Evolutionary conservation across 106 monocot genomes (phyloP), one percentile per base, ranked within the genome.

Genomic region (Allium sativum): DNA sequence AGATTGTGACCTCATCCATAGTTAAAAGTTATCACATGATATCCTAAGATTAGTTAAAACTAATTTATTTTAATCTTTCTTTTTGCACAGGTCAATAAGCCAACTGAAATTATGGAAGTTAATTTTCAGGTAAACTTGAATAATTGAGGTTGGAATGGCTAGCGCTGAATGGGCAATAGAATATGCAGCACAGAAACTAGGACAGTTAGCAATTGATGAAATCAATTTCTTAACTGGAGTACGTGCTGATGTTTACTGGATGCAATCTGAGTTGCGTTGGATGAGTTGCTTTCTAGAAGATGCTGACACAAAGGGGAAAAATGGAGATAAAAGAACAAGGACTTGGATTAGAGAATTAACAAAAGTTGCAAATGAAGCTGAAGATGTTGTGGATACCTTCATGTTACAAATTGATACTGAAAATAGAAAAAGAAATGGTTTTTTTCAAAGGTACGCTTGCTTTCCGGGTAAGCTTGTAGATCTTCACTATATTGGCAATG

Each of bases 261-360:
- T 62, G 2, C 41, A 42, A 21, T 21, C 21, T 4, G 53, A 70
- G 42, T 17, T 70, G 16, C 10, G 71, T 18, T 12, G 40, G 44
- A 63, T 71, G 71, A 15, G 53, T 14, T 42, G 53, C 53, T 62
- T 71, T 43, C 18, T 71, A 6, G 15, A 55, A 12, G 71, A 62
- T 12, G 71, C 62, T 9, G 71, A 71, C 7, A 8, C 45, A 3
- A 63, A 55, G 42, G 15, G 40, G 10, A 55, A 40, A 45, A 22
- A 53, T 20, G 45, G 53, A 21, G 62, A 71, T 12, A 52, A 60
- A 44, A 21, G 53, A 41, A n/a, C 43, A 15, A 59, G 17, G 18
- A 59, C 41, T 43, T 59, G 59, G 59, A 43, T 59, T 7, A 59
- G 42, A 21, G 42, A 59, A 42, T 14, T 59, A 3, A 10, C 42